Percentiles rank a stretch among this genome's conserved stretches.
Evolutionary conservation across 108 stramenopile genomes (phyloP).

Genomic region (Fistulifera pelliculosa): DNA sequence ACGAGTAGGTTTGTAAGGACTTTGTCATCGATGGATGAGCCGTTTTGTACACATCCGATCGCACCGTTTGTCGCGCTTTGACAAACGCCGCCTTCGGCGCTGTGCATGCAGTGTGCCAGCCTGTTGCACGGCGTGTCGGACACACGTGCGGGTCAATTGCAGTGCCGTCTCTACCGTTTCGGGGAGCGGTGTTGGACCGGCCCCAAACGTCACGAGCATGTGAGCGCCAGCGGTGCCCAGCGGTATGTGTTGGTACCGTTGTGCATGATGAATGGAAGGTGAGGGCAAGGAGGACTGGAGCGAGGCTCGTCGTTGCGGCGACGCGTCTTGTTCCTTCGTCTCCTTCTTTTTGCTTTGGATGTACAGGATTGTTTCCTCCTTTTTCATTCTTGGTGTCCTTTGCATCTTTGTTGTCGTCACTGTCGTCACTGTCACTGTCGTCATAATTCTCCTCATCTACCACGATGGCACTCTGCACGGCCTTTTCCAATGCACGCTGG

Average conservation of each 20-base stretch:
- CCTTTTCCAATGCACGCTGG: too few species aligned
- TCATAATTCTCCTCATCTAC: too few species aligned
- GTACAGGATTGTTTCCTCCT: too few species aligned
- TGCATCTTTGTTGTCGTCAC: too few species aligned
- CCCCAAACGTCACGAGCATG: slow-evolving; percentile 80
- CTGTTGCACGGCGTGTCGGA: slow-evolving; percentile 62
- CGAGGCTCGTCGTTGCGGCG: too few species aligned
- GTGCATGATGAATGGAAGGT: too few species aligned
- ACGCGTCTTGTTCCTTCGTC: too few species aligned
- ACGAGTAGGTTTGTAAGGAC: not conserved
- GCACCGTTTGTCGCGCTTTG: not conserved
- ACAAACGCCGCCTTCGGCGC: not conserved
- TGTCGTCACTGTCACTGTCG: too few species aligned
- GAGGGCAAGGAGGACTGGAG: too few species aligned
- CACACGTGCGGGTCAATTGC: slow-evolving; percentile 55
- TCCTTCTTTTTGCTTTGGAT: too few species aligned
- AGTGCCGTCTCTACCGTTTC: slow-evolving; percentile 41
- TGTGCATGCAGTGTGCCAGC: slow-evolving; percentile 32
- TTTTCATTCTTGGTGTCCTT: too few species aligned
- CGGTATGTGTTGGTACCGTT: slow-evolving; percentile 39
- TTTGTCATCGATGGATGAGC: not conserved
- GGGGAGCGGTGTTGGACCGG: slow-evolving; percentile 47
- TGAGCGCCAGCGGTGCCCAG: slow-evolving; percentile 56
- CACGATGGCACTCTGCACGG: too few species aligned
- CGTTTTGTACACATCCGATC: not conserved